Evolutionary conservation across 2,329 filamentous ascomycete species (phyloP).

Genomic region (Drechmeria coniospora): DNA sequence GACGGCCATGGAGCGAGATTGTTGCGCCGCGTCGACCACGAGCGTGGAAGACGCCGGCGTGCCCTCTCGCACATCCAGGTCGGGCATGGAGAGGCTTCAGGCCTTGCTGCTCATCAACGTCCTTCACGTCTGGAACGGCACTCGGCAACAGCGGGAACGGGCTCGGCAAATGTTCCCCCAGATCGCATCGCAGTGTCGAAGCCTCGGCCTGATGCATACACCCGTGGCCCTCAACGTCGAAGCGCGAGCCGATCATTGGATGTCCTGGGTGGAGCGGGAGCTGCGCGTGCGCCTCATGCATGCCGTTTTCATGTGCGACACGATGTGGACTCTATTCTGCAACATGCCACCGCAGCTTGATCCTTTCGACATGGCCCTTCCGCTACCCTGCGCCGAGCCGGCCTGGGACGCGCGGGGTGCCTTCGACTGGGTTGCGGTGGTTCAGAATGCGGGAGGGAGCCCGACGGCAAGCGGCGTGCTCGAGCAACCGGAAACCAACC

Average conservation of each 20-base stretch:
- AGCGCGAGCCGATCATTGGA: slow-evolving; percentile 46
- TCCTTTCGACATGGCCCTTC: slow-evolving; percentile 45
- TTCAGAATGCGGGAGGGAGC: slow-evolving; percentile 47
- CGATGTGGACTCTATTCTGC: slow-evolving; percentile 55
- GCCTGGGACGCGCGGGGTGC: slow-evolving; percentile 52
- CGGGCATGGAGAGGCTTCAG: slow-evolving; percentile 51
- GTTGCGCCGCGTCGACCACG: slow-evolving; percentile 26
- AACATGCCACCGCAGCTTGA: slow-evolving; percentile 51
- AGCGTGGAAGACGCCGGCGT: slow-evolving; percentile 7
- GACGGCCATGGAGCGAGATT: slow-evolving; percentile 39
- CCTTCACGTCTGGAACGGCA: slow-evolving; percentile 56
- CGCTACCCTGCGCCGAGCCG: slow-evolving; percentile 58
- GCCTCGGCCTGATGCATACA: slow-evolving; percentile 39
- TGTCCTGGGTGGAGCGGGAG: slow-evolving; percentile 55
- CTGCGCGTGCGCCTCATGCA: slow-evolving; percentile 50
- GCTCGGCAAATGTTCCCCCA: slow-evolving; percentile 43
- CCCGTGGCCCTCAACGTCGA: slow-evolving; percentile 23
- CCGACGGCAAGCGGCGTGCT: too few species aligned
- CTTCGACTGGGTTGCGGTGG: slow-evolving; percentile 45
- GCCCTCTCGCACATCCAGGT: slow-evolving; percentile 13
- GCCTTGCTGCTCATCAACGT: slow-evolving; percentile 46
- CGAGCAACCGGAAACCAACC: slow-evolving; percentile 49
- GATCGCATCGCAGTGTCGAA: slow-evolving; percentile 41
- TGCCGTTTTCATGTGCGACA: slow-evolving; percentile 48
- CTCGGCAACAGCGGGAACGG: slow-evolving; percentile 45